These are phyloP conservation scores for Xylariaceae sp. DNA, from an alignment of 2,329 filamentous ascomycete genomes.

Conservation along the genomic window DNA sequence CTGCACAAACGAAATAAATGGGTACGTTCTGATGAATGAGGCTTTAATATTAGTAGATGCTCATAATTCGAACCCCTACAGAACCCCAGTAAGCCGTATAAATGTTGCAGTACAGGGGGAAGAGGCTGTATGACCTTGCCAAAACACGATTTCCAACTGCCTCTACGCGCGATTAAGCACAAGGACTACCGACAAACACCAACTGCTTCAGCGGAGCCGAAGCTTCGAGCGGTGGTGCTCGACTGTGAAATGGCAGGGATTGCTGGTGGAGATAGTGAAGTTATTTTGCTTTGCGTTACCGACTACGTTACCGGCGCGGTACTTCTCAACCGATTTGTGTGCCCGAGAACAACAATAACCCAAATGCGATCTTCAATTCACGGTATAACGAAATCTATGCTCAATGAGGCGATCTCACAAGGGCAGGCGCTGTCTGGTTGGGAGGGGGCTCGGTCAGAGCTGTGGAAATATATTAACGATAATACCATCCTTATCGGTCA, in stretches of 20 bases:
- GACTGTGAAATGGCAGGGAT: constrained; percentile 7
- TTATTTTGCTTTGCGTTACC: not conserved
- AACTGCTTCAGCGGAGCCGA: constrained; percentile 3
- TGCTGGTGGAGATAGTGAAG: not conserved
- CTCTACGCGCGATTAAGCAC: not conserved
- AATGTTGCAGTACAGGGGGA: not conserved
- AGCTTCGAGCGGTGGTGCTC: constrained; percentile 2
- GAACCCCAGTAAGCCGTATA: constrained; percentile 4
- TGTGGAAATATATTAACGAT: constrained; percentile 8
- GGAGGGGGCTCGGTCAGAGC: constrained; percentile 3
- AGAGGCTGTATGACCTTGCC: constrained; percentile 6
- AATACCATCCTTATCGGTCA: constrained; percentile 3
- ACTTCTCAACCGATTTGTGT: constrained; percentile 3
- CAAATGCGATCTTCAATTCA: not conserved
- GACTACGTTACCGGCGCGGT: constrained; percentile 7
- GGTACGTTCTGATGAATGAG: not conserved
- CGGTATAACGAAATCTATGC: constrained; percentile 3
- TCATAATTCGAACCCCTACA: not conserved
- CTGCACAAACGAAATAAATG: not conserved
- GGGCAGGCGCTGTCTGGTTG: constrained; percentile 1
- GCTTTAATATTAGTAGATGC: not conserved
- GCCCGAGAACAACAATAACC: not conserved
- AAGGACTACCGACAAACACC: constrained; percentile 3
- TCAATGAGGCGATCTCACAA: not conserved
- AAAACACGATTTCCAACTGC: not conserved